phyloP scores from a whole-genome alignment of 1,284 basidiomycete genomes.

The Tilletia indica region DNA sequence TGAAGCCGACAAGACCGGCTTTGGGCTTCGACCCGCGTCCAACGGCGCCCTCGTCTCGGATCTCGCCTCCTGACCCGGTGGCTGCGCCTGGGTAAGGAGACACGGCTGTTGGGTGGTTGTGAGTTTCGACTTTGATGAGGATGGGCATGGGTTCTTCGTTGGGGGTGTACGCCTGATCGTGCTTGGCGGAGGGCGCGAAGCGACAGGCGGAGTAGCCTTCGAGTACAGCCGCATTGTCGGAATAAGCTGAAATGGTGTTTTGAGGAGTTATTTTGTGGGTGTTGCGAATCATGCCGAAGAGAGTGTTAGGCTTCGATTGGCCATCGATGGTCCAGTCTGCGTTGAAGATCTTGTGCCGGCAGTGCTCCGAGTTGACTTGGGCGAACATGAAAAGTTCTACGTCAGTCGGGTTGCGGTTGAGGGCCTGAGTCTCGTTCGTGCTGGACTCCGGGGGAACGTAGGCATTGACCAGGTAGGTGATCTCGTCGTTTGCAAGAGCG shows the following conservation, averaged over 20 bases:
- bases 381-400: conserved; percentile 99
- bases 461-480: conserved; percentile 86
- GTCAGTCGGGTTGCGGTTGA: conserved; percentile 66
- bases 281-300: conserved; percentile 98
- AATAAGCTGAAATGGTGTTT: conserved; percentile 88
- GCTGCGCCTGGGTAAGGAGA: conserved; percentile 97
- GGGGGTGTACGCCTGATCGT: conserved; percentile 29
- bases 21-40: conserved; percentile 94
- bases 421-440: conserved; percentile 60
- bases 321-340: conserved; percentile 90
- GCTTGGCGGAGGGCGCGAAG: conserved; percentile 66
- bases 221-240: conserved; percentile 95
- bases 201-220: conserved; percentile 73
- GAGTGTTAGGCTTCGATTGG: conserved; percentile 68
- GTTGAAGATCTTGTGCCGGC: conserved; percentile 99
- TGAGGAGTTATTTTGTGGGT: conserved; percentile 75
- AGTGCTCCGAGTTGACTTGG: conserved; percentile 99
- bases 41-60: conserved; percentile 94
- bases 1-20: conserved; percentile 89
- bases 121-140: conserved; percentile 96
- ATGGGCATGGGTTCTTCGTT: conserved; percentile 69
- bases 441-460: conserved; percentile 60
- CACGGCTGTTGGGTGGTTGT: conserved; percentile 98
- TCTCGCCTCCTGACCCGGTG: conserved; percentile 96
- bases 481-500: conserved; percentile 84